These are phyloP conservation scores for Spencermartinsiella ligniputridi DNA, from an alignment of 1,139 yeast species.

Conservation along the genomic window DNA sequence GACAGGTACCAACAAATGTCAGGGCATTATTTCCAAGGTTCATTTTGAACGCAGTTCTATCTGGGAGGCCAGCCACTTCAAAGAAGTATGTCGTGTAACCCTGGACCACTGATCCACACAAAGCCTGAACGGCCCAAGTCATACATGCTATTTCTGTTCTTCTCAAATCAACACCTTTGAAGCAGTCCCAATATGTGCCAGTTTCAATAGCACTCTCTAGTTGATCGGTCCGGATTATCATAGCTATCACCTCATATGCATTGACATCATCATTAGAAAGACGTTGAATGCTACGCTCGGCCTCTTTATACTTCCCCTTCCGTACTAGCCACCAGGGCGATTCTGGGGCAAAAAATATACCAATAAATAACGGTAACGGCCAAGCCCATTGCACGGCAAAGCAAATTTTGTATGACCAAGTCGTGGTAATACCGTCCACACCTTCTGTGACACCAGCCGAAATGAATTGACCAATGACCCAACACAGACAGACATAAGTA, in stretches of 20 bases:
- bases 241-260: constrained; percentile 43
- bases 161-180: constrained; percentile 44
- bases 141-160: constrained; percentile 49
- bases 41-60: constrained; percentile 16
- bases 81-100: constrained; percentile 19
- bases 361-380: constrained; percentile 52
- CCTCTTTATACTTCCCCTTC: constrained; percentile 37
- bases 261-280: constrained; percentile 40
- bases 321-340: constrained; percentile 54
- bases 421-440: constrained; percentile 18
- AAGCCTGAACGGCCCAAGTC: constrained; percentile 43
- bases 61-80: constrained; percentile 18
- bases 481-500: constrained; percentile 40
- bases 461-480: constrained; percentile 43
- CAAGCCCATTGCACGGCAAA: constrained; percentile 59
- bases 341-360: constrained; percentile 44
- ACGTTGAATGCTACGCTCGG: constrained; percentile 31
- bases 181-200: constrained; percentile 44
- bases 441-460: constrained; percentile 40
- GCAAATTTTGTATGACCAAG: constrained; percentile 41
- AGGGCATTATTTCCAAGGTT: constrained; percentile 21
- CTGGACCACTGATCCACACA: constrained; percentile 45
- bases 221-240: no score
- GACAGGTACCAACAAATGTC: constrained; percentile 47
- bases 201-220: constrained; percentile 31